A percentile compares a stretch with the other conserved stretches of the same genome.
Conservation (phyloP, 345 rosid species). For the Aquilaria malaccensis region DNA sequence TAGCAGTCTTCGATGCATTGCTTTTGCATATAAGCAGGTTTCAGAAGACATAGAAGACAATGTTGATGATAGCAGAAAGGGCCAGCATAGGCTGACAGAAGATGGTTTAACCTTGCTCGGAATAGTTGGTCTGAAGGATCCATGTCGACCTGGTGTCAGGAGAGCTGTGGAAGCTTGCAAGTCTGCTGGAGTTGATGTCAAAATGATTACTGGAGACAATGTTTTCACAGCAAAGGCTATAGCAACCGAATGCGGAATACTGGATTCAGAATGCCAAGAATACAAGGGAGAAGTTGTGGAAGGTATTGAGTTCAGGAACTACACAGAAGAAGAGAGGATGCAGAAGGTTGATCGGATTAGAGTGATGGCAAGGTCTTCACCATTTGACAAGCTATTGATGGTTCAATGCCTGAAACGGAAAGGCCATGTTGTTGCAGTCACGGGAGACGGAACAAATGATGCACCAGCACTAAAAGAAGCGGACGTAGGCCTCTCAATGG, state of each 20-base stretch:
- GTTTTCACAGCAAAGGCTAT: slow-evolving; percentile 68
- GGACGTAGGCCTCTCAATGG: slow-evolving; percentile 64
- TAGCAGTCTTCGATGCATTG: slow-evolving; percentile 58
- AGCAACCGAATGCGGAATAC: slow-evolving; percentile 64
- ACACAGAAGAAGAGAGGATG: slow-evolving; percentile 38
- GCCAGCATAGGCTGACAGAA: slow-evolving; percentile 25
- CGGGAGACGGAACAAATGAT: slow-evolving; percentile 63
- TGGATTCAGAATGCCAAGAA: slow-evolving; percentile 23
- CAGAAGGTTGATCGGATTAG: slow-evolving; percentile 41
- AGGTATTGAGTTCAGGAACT: slow-evolving; percentile 50
- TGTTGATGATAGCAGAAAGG: slow-evolving; percentile 2
- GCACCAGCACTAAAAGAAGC: slow-evolving; percentile 64
- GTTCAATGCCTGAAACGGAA: slow-evolving; percentile 54
- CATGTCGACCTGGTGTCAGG: slow-evolving; percentile 48
- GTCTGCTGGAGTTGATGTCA: slow-evolving; percentile 49
- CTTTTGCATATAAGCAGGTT: slow-evolving; percentile 46
- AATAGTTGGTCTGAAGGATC: slow-evolving; percentile 65
- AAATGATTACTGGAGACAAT: slow-evolving; percentile 74
- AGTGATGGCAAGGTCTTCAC: slow-evolving; percentile 72
- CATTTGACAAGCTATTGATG: slow-evolving; percentile 64
- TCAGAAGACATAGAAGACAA: slow-evolving; percentile 16
- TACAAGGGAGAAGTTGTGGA: slow-evolving; percentile 35
- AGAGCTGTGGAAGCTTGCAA: slow-evolving; percentile 54
- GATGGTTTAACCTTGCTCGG: slow-evolving; percentile 39
- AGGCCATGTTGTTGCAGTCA: slow-evolving; percentile 61